phyloP scores from a whole-genome alignment of 2,329 filamentous ascomycete genomes.

The Ascosphaera pollenicola region DNA sequence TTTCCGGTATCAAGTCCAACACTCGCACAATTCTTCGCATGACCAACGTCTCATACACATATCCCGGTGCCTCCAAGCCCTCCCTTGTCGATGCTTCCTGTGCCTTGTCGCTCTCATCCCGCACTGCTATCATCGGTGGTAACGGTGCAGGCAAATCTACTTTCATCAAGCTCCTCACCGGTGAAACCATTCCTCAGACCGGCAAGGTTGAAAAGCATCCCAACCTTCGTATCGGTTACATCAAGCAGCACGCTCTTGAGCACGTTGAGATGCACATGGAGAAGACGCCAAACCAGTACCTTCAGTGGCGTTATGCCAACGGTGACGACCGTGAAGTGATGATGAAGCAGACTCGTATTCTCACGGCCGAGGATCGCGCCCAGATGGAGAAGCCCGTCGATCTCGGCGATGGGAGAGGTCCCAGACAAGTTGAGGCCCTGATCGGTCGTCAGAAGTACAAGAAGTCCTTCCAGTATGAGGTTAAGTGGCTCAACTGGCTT shows the following conservation, averaged over 20 bases:
- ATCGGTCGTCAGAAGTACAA: slow-evolving; percentile 99
- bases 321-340: slow-evolving; percentile 99
- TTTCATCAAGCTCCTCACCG: slow-evolving; percentile 93
- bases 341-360: slow-evolving; percentile 99
- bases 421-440: slow-evolving; percentile 82
- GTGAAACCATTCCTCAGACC: slow-evolving; percentile 85
- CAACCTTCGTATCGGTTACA: slow-evolving; percentile 99
- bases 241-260: slow-evolving; percentile 99
- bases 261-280: slow-evolving; percentile 98
- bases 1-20: slow-evolving; percentile 99
- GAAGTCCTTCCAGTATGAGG: slow-evolving; percentile 99
- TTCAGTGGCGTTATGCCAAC: slow-evolving; percentile 99
- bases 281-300: slow-evolving; percentile 96
- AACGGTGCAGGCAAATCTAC: slow-evolving; percentile 99
- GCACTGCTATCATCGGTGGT: slow-evolving; percentile 98
- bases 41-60: slow-evolving; percentile 97
- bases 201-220: slow-evolving; percentile 99
- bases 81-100: slow-evolving; percentile 85
- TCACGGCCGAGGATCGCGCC: slow-evolving; percentile 96
- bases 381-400: slow-evolving; percentile 95
- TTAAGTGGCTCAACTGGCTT: slow-evolving; percentile 71
- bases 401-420: slow-evolving; percentile 60
- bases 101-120: slow-evolving; percentile 95
- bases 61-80: slow-evolving; percentile 77
- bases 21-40: slow-evolving; percentile 98